Evolutionary conservation across 176 grass and related monocot genomes (phyloP).

Genomic region (Secale cereale): DNA sequence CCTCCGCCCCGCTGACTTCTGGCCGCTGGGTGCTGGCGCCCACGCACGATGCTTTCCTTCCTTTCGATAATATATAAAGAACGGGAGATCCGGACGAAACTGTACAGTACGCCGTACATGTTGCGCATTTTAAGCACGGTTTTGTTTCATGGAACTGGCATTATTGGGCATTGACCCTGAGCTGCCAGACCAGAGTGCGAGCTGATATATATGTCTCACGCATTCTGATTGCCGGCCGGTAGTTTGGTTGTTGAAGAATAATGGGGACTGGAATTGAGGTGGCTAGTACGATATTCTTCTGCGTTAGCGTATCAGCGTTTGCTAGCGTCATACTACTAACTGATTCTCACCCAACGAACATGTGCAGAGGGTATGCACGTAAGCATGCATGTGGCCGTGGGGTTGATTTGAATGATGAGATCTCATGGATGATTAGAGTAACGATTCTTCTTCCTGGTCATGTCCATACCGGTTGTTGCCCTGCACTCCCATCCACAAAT

Average conservation of each 20-base stretch:
- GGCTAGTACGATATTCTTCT: background rate
- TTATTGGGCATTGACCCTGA: too few relatives aligned
- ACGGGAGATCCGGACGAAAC: too few relatives aligned
- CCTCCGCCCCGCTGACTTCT: too few relatives aligned
- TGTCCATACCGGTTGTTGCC: background rate
- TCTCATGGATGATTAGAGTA: background rate
- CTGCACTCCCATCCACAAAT: background rate
- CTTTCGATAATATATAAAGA: too few relatives aligned
- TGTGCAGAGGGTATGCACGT: background rate
- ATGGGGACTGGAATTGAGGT: background rate
- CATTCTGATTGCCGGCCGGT: background rate
- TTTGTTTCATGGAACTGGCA: too few relatives aligned
- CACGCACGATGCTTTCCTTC: too few relatives aligned
- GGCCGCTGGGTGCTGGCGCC: too few relatives aligned
- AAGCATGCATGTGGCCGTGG: slow-evolving; percentile 5
- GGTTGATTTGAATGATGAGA: background rate
- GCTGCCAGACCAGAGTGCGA: too few relatives aligned
- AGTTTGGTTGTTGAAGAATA: background rate
- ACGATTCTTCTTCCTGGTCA: background rate
- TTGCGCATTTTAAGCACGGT: too few relatives aligned
- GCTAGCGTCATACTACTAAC: background rate
- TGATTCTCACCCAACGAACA: background rate
- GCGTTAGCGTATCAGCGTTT: background rate
- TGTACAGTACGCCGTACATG: too few relatives aligned
- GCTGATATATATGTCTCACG: too few relatives aligned